Conservation (phyloP, 2,329 filamentous ascomycete genomes). For the Hypomyces perniciosus region DNA sequence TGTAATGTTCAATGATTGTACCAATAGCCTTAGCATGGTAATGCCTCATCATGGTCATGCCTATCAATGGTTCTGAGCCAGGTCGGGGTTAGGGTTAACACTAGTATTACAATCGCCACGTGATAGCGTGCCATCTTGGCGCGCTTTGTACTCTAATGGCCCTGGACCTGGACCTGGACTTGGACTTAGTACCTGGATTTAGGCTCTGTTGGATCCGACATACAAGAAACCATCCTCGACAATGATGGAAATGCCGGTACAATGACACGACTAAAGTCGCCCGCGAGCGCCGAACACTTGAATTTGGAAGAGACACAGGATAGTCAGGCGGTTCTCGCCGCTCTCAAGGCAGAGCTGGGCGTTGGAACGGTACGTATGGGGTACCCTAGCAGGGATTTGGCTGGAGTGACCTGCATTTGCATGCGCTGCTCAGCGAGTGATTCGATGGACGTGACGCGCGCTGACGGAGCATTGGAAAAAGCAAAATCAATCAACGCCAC, state of each 20-base stretch:
- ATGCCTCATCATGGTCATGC: too few species aligned
- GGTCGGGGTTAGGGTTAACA: neutral
- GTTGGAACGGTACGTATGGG: slow-evolving; percentile 17
- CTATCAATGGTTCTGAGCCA: neutral
- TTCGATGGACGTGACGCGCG: neutral
- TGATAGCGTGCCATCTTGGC: slow-evolving; percentile 23
- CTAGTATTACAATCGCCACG: slow-evolving; percentile 16
- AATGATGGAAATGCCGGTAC: slow-evolving; percentile 15
- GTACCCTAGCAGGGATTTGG: slow-evolving; percentile 1
- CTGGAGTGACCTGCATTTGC: slow-evolving; percentile 1
- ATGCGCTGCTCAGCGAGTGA: neutral
- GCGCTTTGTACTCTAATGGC: neutral
- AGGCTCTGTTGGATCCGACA: neutral
- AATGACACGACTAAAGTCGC: slow-evolving; percentile 26
- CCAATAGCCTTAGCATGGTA: too few species aligned
- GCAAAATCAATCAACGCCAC: slow-evolving; percentile 11
- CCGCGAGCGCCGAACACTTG: slow-evolving; percentile 23
- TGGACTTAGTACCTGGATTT: neutral
- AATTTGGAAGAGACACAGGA: slow-evolving; percentile 34
- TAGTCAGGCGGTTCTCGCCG: slow-evolving; percentile 36
- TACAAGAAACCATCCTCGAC: slow-evolving; percentile 2
- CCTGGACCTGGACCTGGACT: neutral
- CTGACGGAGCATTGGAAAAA: neutral
- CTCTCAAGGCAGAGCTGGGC: slow-evolving; percentile 33
- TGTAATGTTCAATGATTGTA: too few species aligned